A percentile compares a stretch with the other conserved stretches of the same genome.
Evolutionary conservation across 768 basidiomycete genomes (phyloP).

Genomic region (Russula earlei): DNA sequence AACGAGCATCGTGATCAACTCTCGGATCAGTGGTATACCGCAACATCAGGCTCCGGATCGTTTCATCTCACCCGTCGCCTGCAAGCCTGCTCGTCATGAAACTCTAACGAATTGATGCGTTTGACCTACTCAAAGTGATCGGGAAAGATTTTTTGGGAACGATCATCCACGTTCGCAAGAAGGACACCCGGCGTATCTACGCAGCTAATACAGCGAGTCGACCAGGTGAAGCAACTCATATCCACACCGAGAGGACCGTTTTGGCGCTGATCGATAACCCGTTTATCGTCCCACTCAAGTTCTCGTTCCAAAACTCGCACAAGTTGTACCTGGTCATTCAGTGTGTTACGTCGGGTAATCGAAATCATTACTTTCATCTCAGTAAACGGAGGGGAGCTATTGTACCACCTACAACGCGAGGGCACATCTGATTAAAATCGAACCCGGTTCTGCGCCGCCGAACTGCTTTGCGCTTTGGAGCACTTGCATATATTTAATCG

Average conservation of each 20-base stretch:
- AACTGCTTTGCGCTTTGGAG: conserved; percentile 88
- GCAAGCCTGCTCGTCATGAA: conserved; percentile 78
- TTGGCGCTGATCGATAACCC: conserved; percentile 96
- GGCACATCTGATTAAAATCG: conserved; percentile 92
- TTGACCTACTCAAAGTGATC: conserved; percentile 95
- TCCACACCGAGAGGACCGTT: conserved; percentile 93
- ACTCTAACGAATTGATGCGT: conserved; percentile 90
- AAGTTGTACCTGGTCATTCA: conserved; percentile 96
- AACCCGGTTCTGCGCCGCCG: conserved; percentile 96
- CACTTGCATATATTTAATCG: conserved; percentile 97
- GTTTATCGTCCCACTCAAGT: conserved; percentile 99
- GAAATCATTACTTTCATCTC: background rate
- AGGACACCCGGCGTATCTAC: conserved; percentile 96
- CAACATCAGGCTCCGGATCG: conserved; percentile 76
- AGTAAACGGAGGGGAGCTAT: conserved; percentile 97
- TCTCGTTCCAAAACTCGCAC: conserved; percentile 96
- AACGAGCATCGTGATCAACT: conserved; percentile 22
- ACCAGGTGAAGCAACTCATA: conserved; percentile 96
- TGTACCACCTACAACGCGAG: conserved; percentile 95
- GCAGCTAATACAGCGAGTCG: conserved; percentile 95
- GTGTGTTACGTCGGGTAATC: conserved; percentile 32
- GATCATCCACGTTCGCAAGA: conserved; percentile 99
- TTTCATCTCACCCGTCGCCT: conserved; percentile 96
- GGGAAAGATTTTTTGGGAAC: conserved; percentile 98
- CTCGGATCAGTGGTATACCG: conserved; percentile 85